These are phyloP conservation scores for Candida ipomoeae DNA, from an alignment of 805 yeast species.

Conservation along the genomic window DNA sequence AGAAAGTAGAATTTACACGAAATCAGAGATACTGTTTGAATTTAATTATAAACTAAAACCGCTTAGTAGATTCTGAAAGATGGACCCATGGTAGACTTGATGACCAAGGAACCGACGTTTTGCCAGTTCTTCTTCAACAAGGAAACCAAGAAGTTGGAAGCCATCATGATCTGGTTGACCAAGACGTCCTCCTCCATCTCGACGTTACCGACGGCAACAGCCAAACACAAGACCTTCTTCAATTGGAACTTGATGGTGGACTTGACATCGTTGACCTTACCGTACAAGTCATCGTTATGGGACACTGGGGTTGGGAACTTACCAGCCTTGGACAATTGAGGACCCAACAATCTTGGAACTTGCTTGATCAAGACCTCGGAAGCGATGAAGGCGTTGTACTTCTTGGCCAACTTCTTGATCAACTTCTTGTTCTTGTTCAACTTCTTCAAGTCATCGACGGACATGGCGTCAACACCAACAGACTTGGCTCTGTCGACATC, in stretches of 20 bases:
- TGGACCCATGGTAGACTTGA: constrained; percentile 99
- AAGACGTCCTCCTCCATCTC: constrained; percentile 97
- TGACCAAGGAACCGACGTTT: constrained; percentile 98
- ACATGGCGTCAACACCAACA: constrained; percentile 98
- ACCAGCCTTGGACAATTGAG: constrained; percentile 99
- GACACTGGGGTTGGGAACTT: constrained; percentile 99
- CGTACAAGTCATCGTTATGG: constrained; percentile 96
- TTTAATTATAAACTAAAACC: not conserved
- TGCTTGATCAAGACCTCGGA: constrained; percentile 99
- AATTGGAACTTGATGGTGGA: constrained; percentile 99
- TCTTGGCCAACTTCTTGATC: constrained; percentile 99
- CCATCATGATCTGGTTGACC: constrained; percentile 97
- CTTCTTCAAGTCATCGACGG: constrained; percentile 99
- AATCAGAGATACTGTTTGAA: not conserved
- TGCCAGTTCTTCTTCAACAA: constrained; percentile 99
- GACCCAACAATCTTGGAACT: constrained; percentile 99
- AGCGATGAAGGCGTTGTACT: constrained; percentile 99
- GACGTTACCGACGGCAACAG: constrained; percentile 99
- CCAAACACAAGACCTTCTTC: constrained; percentile 99
- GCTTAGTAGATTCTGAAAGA: constrained; percentile 97
- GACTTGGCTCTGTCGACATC: constrained; percentile 99
- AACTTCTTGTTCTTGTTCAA: constrained; percentile 99
- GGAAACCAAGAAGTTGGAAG: constrained; percentile 98
- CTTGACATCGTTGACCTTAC: constrained; percentile 94
- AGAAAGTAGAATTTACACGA: not conserved